phyloP scores from a whole-genome alignment of 2,329 filamentous ascomycete species.

The Epichloe gansuensis region DNA sequence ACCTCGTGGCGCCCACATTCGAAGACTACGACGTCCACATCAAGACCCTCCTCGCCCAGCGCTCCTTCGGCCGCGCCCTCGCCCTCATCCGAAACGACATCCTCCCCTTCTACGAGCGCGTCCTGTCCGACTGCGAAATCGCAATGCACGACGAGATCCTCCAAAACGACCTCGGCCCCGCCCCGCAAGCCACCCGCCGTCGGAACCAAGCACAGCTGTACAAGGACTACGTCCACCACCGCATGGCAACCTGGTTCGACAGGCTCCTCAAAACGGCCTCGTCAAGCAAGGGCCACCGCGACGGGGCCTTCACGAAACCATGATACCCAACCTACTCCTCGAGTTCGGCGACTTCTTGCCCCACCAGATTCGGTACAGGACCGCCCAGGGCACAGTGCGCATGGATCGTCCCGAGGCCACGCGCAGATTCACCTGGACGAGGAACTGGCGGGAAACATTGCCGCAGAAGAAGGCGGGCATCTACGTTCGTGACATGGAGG shows the following conservation, averaged over 20 bases:
- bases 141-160: slow-evolving; percentile 23
- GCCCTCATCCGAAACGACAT: slow-evolving; percentile 27
- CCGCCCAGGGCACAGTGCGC: slow-evolving; percentile 18
- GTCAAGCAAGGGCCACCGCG: slow-evolving; percentile 11
- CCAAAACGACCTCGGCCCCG: slow-evolving; percentile 12
- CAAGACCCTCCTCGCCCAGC: slow-evolving; percentile 24
- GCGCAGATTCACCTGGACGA: slow-evolving; percentile 13
- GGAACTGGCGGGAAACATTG: slow-evolving; percentile 13
- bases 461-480: slow-evolving; percentile 14
- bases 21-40: slow-evolving; percentile 38
- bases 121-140: slow-evolving; percentile 14
- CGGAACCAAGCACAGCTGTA: slow-evolving; percentile 18
- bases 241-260: slow-evolving; percentile 17
- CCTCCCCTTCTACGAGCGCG: slow-evolving; percentile 24
- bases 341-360: slow-evolving; percentile 24
- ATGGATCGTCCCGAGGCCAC: slow-evolving; percentile 14
- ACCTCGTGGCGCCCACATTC: slow-evolving; percentile 44
- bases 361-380: slow-evolving; percentile 19
- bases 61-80: slow-evolving; percentile 19
- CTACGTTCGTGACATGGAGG: slow-evolving; percentile 6
- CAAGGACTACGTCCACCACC: slow-evolving; percentile 21
- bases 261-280: slow-evolving; percentile 17
- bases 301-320: slow-evolving; percentile 10
- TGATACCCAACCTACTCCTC: slow-evolving; percentile 20
- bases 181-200: slow-evolving; percentile 10